Percentiles rank a stretch among this genome's conserved stretches.
These are phyloP conservation scores for Brasenia schreberi DNA, from an alignment of 164 flowering plant genomes.

Conservation along the genomic window DNA sequence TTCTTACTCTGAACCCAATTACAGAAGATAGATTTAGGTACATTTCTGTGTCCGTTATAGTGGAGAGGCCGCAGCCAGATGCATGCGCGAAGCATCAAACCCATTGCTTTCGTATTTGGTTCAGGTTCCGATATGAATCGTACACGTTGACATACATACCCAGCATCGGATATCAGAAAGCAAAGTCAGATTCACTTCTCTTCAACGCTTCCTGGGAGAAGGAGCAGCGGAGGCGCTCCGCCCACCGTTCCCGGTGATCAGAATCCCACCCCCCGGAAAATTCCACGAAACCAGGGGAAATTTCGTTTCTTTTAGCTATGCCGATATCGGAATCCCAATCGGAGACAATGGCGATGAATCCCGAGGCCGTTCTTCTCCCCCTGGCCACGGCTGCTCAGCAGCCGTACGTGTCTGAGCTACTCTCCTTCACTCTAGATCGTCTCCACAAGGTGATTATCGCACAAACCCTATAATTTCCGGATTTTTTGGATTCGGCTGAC, in stretches of 20 bases:
- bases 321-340: neutral
- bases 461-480: neutral
- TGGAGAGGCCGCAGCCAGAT: too few species aligned
- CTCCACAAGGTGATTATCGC: constrained; percentile 63
- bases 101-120: too few species aligned
- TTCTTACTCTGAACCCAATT: too few species aligned
- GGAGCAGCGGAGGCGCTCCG: neutral
- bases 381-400: constrained; percentile 73
- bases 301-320: constrained; percentile 11
- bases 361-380: constrained; percentile 32
- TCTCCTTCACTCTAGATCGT: constrained; percentile 98
- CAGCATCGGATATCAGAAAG: too few species aligned
- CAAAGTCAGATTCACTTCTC: neutral
- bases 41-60: too few species aligned
- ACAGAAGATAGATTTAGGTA: too few species aligned
- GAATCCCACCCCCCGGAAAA: neutral
- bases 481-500: neutral
- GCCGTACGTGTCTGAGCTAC: constrained; percentile 94
- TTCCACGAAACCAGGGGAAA: neutral
- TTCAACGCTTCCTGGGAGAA: neutral
- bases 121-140: too few species aligned
- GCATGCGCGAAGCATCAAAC: too few species aligned
- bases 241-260: neutral
- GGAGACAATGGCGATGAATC: constrained; percentile 9
- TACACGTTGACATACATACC: too few species aligned